Evolutionary conservation across 371 early-diverging fungal species (phyloP).

Genomic region (Capillidium heterosporum): DNA sequence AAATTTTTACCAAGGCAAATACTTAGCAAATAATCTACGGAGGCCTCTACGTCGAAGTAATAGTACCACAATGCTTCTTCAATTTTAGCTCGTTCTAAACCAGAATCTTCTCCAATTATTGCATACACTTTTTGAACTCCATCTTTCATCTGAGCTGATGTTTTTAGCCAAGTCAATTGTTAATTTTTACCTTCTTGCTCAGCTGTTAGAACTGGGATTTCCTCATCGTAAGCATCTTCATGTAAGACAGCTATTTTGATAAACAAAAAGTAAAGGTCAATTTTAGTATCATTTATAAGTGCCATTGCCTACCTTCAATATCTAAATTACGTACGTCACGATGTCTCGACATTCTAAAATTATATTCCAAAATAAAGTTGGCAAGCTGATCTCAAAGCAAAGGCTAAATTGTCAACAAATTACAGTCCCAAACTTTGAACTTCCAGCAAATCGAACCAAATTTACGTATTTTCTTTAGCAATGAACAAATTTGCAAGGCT

Average conservation of each 20-base stretch:
- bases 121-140: conserved; percentile 25
- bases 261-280: not conserved
- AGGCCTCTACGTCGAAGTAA: conserved; percentile 33
- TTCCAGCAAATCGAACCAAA: too few species aligned
- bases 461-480: too few species aligned
- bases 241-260: conserved; percentile 30
- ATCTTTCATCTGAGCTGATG: conserved; percentile 22
- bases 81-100: conserved; percentile 28
- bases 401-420: too few species aligned
- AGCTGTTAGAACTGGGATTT: conserved; percentile 10
- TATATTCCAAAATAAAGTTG: too few species aligned
- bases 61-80: conserved; percentile 46
- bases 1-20: conserved; percentile 1
- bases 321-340: conserved; percentile 48
- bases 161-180: not conserved
- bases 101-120: conserved; percentile 27
- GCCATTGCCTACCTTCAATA: conserved; percentile 29
- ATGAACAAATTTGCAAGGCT: too few species aligned
- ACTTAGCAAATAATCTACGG: conserved; percentile 36
- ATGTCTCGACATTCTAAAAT: conserved; percentile 43
- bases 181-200: conserved; percentile 5
- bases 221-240: conserved; percentile 34
- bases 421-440: too few species aligned
- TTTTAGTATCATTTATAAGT: not conserved
- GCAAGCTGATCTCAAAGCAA: too few species aligned